Percentiles rank a stretch among this genome's conserved stretches.
Evolutionary conservation across 768 basidiomycete species (phyloP).

Genomic region (Lentinula edodes): DNA sequence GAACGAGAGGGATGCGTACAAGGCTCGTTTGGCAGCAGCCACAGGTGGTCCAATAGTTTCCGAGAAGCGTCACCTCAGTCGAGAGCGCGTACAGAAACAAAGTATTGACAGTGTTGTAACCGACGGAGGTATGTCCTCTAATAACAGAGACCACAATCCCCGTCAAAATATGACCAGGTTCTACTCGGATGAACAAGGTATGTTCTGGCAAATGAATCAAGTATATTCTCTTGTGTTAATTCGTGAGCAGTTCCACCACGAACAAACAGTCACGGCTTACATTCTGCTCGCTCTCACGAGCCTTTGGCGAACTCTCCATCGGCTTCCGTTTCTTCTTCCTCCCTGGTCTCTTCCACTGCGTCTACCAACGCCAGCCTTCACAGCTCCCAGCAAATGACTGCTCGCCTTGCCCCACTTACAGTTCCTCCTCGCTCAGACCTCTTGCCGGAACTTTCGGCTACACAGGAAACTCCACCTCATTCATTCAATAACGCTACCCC

Average conservation of each 20-base stretch:
- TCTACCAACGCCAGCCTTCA: constrained; percentile 15
- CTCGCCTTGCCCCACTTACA: constrained; percentile 31
- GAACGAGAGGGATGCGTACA: constrained; percentile 71
- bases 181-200: constrained; percentile 35
- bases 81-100: constrained; percentile 5
- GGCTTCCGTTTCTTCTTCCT: constrained; percentile 18
- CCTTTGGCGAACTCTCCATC: constrained; percentile 20
- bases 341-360: constrained; percentile 18
- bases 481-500: constrained; percentile 14
- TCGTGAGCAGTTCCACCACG: constrained; percentile 22
- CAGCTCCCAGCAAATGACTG: constrained; percentile 19
- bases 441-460: constrained; percentile 23
- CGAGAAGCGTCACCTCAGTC: constrained; percentile 15
- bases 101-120: constrained; percentile 9
- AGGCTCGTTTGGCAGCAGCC: constrained; percentile 33
- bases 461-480: constrained; percentile 23
- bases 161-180: constrained; percentile 23
- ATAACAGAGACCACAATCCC: constrained; percentile 11
- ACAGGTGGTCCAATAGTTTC: constrained; percentile 19
- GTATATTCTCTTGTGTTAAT: constrained; percentile 6
- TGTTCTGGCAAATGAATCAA: constrained; percentile 8
- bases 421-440: constrained; percentile 33
- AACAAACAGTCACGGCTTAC: constrained; percentile 21
- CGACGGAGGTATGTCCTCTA: not conserved
- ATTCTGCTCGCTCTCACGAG: constrained; percentile 36